Conservation (phyloP, 2,329 filamentous ascomycete species). For the Arthroderma sp. region DNA sequence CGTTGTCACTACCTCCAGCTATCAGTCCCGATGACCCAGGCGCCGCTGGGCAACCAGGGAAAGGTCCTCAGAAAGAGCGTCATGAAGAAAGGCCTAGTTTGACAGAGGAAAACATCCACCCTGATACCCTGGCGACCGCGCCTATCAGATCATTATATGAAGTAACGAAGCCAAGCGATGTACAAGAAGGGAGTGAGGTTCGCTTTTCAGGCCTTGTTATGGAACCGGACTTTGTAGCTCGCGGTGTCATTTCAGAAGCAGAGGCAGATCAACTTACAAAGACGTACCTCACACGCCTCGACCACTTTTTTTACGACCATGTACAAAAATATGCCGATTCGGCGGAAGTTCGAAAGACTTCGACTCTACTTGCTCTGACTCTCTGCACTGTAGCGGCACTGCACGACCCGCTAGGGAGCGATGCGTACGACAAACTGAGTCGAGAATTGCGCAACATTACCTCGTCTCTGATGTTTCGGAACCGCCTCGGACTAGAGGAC, state of each 20-base stretch:
- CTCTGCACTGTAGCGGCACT: constrained; percentile 35
- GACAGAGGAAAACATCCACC: constrained; percentile 1
- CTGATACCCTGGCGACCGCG: constrained; percentile 24
- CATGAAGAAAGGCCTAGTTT: constrained; percentile 1
- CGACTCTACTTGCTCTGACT: constrained; percentile 34
- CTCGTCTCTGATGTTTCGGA: constrained; percentile 39
- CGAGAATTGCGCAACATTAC: constrained; percentile 41
- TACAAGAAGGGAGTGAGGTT: constrained; percentile 19
- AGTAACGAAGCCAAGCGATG: constrained; percentile 32
- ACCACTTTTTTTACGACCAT: constrained; percentile 29
- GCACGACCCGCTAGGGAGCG: constrained; percentile 35
- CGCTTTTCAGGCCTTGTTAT: constrained; percentile 24
- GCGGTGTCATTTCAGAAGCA: constrained; percentile 26
- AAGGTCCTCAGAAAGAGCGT: constrained; percentile 2
- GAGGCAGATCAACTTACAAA: constrained; percentile 29
- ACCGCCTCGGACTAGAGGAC: constrained; percentile 38
- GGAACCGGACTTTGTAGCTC: constrained; percentile 36
- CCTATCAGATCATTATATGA: constrained; percentile 38
- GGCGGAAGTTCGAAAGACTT: constrained; percentile 11
- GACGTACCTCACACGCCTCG: constrained; percentile 29
- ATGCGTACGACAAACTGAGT: constrained; percentile 36
- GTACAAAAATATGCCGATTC: constrained; percentile 6
- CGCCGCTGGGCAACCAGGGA: not conserved
- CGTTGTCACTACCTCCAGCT: constrained; percentile 5
- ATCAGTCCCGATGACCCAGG: constrained; percentile 1